These are phyloP conservation scores for Exophiala viscosa DNA, from an alignment of 2,329 filamentous ascomycete genomes.

Conservation along the genomic window DNA sequence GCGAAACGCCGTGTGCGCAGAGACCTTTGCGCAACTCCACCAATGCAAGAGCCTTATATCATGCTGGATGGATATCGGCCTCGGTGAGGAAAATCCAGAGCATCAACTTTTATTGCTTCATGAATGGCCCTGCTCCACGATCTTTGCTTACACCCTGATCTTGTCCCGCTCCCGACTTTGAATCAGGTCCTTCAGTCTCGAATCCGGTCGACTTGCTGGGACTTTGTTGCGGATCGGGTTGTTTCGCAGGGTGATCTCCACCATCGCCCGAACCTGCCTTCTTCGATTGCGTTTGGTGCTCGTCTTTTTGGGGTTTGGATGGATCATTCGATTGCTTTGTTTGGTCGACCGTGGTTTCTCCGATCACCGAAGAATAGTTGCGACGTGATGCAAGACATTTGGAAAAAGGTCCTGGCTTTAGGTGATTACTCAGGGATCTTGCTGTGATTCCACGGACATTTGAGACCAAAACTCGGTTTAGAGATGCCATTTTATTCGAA, in stretches of 20 bases:
- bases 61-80: no score
- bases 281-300: not conserved
- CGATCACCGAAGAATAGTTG: not conserved
- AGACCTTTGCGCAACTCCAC: no score
- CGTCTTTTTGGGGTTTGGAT: not conserved
- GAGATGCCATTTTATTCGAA: not conserved
- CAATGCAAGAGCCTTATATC: no score
- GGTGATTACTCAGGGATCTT: not conserved
- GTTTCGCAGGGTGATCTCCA: constrained; percentile 9
- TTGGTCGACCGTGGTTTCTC: constrained; percentile 1
- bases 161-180: not conserved
- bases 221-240: constrained; percentile 10
- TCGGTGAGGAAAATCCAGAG: not conserved
- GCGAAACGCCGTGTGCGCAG: no score
- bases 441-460: not conserved
- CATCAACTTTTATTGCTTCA: not conserved
- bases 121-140: not conserved
- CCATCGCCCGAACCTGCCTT: not conserved
- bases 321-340: constrained; percentile 8
- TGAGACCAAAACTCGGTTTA: not conserved
- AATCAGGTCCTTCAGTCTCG: constrained; percentile 7
- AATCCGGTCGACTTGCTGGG: constrained; percentile 5
- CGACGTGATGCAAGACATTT: not conserved
- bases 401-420: not conserved
- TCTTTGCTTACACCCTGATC: not conserved